Conservation (phyloP, 208 protist species). For the Trichomonas tenax region DNA sequence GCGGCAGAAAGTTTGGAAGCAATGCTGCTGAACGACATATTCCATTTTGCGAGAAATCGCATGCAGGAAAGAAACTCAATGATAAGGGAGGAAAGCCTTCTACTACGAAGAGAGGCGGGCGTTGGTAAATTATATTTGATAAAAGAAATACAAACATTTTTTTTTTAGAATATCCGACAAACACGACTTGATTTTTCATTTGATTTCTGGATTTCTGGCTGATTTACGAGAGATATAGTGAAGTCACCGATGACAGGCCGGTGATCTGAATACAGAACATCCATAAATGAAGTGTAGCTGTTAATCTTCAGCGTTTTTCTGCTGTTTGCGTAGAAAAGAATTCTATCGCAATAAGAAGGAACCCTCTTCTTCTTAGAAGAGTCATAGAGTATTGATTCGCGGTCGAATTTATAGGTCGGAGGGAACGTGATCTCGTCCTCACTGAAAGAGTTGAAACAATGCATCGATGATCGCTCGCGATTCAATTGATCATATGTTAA, state of each 20-base stretch:
- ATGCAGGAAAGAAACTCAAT: background rate
- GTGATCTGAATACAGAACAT: slow-evolving; percentile 25
- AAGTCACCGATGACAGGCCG: slow-evolving; percentile 25
- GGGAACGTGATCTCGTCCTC: slow-evolving; percentile 36
- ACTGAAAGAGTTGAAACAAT: slow-evolving; percentile 27
- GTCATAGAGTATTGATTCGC: slow-evolving; percentile 24
- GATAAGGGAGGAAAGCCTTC: background rate
- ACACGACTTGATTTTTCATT: no score
- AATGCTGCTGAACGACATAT: background rate
- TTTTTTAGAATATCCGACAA: no score
- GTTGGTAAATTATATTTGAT: no score
- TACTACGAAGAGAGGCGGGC: no score
- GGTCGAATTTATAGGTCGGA: slow-evolving; percentile 42
- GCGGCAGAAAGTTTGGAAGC: background rate
- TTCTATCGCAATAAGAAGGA: slow-evolving; percentile 34
- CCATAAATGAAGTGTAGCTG: background rate
- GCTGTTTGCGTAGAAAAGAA: slow-evolving; percentile 10
- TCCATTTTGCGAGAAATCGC: background rate
- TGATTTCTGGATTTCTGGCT: no score
- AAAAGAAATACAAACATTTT: no score
- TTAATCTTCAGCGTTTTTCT: background rate
- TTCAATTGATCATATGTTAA: background rate
- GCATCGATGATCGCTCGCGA: background rate
- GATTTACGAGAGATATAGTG: no score
- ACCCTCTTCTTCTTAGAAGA: slow-evolving; percentile 27